Conservation (phyloP, 2,329 filamentous ascomycete genomes). For the Cytospora chrysosperma region DNA sequence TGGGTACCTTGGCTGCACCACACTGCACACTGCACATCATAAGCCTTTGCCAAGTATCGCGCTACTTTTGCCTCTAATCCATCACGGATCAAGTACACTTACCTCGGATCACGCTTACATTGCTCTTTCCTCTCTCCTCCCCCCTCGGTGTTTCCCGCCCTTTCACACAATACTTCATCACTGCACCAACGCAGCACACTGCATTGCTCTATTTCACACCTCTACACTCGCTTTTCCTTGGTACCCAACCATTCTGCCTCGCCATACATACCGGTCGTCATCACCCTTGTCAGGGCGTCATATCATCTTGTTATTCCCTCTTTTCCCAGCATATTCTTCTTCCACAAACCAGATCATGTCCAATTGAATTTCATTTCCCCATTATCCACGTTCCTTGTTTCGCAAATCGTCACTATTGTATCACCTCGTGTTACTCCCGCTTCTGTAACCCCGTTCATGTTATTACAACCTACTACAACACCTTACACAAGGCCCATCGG, state of each 20-base stretch:
- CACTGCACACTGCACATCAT: neutral
- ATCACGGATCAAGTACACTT: neutral
- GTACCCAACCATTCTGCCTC: neutral
- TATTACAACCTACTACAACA: constrained; percentile 5
- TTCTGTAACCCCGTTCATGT: neutral
- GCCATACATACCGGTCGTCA: neutral
- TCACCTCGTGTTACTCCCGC: neutral
- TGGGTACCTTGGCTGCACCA: too few relatives aligned
- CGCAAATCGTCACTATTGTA: neutral
- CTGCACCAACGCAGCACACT: constrained; percentile 1
- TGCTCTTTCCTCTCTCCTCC: neutral
- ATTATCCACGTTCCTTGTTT: neutral
- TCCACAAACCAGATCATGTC: constrained; percentile 5
- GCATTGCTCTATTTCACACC: neutral
- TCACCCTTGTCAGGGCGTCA: constrained; percentile 6
- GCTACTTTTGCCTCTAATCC: neutral
- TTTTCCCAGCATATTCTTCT: constrained; percentile 1
- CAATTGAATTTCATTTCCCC: constrained; percentile 6
- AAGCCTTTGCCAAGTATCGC: too few relatives aligned
- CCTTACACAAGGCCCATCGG: constrained; percentile 8
- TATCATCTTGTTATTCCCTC: constrained; percentile 2
- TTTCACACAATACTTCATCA: too few relatives aligned
- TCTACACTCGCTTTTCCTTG: neutral
- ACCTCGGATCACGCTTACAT: neutral
- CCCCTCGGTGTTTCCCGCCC: neutral